phyloP scores from a whole-genome alignment of 495 filamentous ascomycete species.

The Halenospora varia region DNA sequence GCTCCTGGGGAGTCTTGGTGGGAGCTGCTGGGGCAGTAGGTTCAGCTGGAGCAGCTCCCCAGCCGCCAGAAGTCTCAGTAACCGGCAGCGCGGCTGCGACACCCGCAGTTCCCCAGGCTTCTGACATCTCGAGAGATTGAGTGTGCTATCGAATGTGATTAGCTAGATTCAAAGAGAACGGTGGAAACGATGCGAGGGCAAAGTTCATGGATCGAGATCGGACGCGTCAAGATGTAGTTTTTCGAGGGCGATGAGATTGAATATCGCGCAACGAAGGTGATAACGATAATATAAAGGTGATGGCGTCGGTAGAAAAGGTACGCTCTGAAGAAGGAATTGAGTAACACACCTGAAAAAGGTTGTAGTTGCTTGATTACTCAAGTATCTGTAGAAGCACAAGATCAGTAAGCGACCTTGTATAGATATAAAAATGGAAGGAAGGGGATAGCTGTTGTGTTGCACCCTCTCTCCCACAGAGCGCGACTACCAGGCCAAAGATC shows the following conservation, averaged over 20 bases:
- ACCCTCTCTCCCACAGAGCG: no score
- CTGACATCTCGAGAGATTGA: not conserved
- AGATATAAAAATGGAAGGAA: no score
- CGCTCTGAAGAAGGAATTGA: no score
- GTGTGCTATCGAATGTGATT: not conserved
- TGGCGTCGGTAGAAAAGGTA: no score
- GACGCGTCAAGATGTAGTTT: not conserved
- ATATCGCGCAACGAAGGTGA: no score
- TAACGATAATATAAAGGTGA: no score
- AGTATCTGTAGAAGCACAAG: no score
- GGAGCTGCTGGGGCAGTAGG: slow-evolving; percentile 25
- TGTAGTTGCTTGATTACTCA: no score
- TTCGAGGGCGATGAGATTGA: not conserved
- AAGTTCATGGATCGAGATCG: not conserved
- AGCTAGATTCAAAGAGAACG: not conserved
- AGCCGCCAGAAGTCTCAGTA: slow-evolving; percentile 11
- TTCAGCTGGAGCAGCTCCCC: slow-evolving; percentile 7
- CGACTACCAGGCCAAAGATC: no score
- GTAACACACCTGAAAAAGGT: no score
- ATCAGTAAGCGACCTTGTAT: no score
- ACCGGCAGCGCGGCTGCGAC: slow-evolving; percentile 30
- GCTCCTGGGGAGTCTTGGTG: slow-evolving; percentile 19
- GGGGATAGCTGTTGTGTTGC: no score
- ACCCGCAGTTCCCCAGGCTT: slow-evolving; percentile 32
- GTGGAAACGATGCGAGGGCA: not conserved